A percentile compares a stretch with the other conserved stretches of the same genome.
Evolutionary conservation across 1,284 basidiomycete genomes (phyloP).

Genomic region (Trichosporon sp.): DNA sequence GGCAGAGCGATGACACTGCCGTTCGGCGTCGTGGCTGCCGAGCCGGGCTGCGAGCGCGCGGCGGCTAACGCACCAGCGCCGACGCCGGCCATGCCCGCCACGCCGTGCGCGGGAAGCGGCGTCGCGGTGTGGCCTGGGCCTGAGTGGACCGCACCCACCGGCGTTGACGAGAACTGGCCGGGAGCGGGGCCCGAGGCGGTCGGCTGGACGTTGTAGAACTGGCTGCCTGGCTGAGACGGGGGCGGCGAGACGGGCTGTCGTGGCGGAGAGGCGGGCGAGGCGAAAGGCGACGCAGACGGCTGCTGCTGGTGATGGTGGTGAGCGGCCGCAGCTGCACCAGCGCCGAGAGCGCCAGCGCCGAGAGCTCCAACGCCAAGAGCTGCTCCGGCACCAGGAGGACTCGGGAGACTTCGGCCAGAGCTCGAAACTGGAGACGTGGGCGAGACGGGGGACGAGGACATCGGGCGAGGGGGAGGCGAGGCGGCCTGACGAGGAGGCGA

Average conservation of each 20-base stretch:
- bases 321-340: not conserved
- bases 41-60: not conserved
- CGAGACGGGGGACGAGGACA: not conserved
- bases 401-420: not conserved
- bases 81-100: conserved; percentile 1
- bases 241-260: not conserved
- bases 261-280: no score
- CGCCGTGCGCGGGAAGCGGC: not conserved
- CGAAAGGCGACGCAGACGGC: not conserved
- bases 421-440: not conserved
- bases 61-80: not conserved
- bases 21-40: not conserved
- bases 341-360: not conserved
- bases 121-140: not conserved
- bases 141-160: not conserved
- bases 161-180: not conserved
- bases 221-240: not conserved
- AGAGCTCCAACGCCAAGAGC: not conserved
- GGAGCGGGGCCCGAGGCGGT: not conserved
- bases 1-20: not conserved
- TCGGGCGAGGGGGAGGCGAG: not conserved
- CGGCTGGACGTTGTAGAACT: conserved; percentile 1
- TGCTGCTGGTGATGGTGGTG: no score
- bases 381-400: not conserved
- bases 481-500: not conserved